phyloP scores from a whole-genome alignment of 257 asterid genomes.

The Paulownia fortunei region DNA sequence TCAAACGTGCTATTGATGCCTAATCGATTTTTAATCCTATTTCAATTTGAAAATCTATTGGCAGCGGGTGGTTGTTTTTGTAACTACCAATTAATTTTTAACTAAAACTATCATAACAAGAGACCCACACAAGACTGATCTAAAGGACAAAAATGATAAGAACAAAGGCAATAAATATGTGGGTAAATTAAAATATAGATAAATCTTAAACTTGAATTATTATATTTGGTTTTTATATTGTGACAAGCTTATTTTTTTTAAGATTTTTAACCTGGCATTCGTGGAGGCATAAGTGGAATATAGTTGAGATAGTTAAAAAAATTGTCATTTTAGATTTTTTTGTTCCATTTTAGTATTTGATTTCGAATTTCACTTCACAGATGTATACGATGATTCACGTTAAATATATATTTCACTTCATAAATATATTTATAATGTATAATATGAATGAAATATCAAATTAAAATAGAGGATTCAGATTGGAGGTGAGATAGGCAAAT shows the following conservation, averaged over 20 bases:
- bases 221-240: neutral
- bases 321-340: no score
- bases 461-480: no score
- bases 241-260: neutral
- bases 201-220: neutral
- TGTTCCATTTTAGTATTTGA: no score
- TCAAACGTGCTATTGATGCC: constrained; percentile 40
- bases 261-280: neutral
- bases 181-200: no score
- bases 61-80: constrained; percentile 22
- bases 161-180: neutral
- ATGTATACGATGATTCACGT: no score
- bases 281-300: no score
- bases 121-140: constrained; percentile 10
- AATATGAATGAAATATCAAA: no score
- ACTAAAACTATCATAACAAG: constrained; percentile 13
- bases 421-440: no score
- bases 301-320: no score
- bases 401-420: no score
- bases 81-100: constrained; percentile 31
- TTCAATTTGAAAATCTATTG: constrained; percentile 25
- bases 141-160: neutral
- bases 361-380: no score
- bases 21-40: constrained; percentile 24
- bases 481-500: no score